These are phyloP conservation scores for Cephaloascus albidus DNA, from an alignment of 805 yeast species.

Conservation along the genomic window DNA sequence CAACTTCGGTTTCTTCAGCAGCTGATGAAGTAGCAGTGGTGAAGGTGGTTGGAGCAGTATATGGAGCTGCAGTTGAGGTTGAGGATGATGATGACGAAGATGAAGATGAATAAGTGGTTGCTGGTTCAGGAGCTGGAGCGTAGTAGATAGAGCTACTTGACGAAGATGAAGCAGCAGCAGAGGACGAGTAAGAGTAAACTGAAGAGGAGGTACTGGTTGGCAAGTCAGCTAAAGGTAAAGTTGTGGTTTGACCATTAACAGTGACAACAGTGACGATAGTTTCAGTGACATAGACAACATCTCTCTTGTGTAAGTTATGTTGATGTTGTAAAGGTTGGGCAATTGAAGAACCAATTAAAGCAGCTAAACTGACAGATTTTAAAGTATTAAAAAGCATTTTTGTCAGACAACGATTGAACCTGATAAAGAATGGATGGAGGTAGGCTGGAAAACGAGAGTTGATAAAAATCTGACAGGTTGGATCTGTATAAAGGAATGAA, in stretches of 20 bases:
- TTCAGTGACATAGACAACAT: conserved; percentile 37
- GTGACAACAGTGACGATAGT: conserved; percentile 41
- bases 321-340: conserved; percentile 56
- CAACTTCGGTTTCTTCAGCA: conserved; percentile 19
- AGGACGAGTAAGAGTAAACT: conserved; percentile 17
- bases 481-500: background rate
- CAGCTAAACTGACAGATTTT: conserved; percentile 33
- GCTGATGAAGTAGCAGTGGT: conserved; percentile 15
- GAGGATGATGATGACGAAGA: conserved; percentile 8
- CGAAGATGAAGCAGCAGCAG: conserved; percentile 16
- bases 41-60: conserved; percentile 15
- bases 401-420: too few species aligned
- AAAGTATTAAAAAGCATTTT: conserved; percentile 39
- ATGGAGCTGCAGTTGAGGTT: conserved; percentile 14
- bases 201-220: conserved; percentile 12
- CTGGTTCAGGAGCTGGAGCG: conserved; percentile 3
- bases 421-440: too few species aligned
- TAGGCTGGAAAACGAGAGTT: background rate
- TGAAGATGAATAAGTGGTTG: conserved; percentile 9
- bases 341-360: conserved; percentile 37
- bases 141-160: conserved; percentile 17
- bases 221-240: conserved; percentile 12
- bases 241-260: conserved; percentile 24
- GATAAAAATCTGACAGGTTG: background rate
- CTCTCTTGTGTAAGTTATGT: conserved; percentile 54